Evolutionary conservation across 495 filamentous ascomycete genomes (phyloP).

Genomic region (Bombardia bombarda): DNA sequence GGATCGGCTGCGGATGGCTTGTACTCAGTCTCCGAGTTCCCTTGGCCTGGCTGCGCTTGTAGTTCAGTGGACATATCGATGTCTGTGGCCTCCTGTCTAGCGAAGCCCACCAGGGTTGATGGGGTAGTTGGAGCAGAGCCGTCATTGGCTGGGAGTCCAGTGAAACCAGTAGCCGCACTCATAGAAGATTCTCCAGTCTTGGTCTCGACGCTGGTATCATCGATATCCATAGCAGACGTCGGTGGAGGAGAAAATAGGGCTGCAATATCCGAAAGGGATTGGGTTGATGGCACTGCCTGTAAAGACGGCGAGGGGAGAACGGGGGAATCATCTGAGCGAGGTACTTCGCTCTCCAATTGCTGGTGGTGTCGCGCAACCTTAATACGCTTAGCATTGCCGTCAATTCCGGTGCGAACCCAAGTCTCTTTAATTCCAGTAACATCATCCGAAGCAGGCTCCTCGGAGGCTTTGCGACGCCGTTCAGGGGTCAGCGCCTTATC

Average conservation of each 20-base stretch:
- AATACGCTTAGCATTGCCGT: conserved; percentile 29
- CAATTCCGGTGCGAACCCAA: conserved; percentile 22
- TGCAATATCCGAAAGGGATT: background rate
- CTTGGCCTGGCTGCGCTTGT: background rate
- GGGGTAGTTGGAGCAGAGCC: background rate
- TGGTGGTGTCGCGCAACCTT: conserved; percentile 29
- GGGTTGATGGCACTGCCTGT: background rate
- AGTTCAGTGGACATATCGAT: too few species aligned
- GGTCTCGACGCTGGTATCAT: background rate
- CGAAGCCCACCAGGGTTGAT: too few species aligned
- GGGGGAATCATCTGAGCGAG: background rate
- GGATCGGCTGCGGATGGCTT: background rate
- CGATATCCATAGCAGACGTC: background rate
- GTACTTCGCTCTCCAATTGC: background rate
- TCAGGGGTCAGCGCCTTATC: conserved; percentile 15
- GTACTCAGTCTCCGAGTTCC: background rate
- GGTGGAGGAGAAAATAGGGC: background rate
- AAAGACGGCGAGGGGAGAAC: background rate
- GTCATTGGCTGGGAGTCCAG: background rate
- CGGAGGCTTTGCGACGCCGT: conserved; percentile 22
- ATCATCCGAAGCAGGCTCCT: conserved; percentile 8
- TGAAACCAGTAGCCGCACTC: too few species aligned
- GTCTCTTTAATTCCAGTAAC: conserved; percentile 17
- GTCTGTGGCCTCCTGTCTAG: too few species aligned
- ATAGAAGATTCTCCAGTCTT: too few species aligned